Conservation (phyloP, 1,139 yeast species). For the Zhuliangozyma blackwelliae region DNA sequence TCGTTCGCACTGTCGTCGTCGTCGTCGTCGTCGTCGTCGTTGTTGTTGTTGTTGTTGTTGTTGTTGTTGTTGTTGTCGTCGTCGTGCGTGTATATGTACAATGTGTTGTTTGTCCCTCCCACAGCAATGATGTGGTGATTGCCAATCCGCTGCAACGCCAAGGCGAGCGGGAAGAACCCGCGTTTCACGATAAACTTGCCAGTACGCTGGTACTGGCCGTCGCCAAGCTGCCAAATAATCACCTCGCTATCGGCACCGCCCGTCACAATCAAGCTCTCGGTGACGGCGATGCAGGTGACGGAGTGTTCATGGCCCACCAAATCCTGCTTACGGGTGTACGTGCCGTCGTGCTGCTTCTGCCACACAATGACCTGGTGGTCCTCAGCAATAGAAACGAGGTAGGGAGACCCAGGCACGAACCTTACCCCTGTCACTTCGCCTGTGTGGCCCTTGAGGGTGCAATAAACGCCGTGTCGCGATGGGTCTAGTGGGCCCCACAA, state of each 20-base stretch:
- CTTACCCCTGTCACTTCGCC: slow-evolving; percentile 56
- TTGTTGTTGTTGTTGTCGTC: slow-evolving; percentile 9
- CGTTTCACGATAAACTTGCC: slow-evolving; percentile 35
- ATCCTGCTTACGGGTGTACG: slow-evolving; percentile 27
- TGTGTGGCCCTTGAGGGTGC: slow-evolving; percentile 52
- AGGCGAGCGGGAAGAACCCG: slow-evolving; percentile 62
- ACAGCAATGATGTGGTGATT: slow-evolving; percentile 56
- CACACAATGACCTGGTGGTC: slow-evolving; percentile 63
- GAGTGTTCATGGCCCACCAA: slow-evolving; percentile 42
- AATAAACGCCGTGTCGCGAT: slow-evolving; percentile 41
- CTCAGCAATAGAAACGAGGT: slow-evolving; percentile 60
- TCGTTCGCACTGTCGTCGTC: too few species aligned
- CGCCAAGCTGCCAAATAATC: slow-evolving; percentile 40
- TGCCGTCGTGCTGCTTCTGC: slow-evolving; percentile 23
- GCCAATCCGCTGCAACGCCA: slow-evolving; percentile 48
- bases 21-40: too few species aligned
- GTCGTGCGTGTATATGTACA: slow-evolving; percentile 54
- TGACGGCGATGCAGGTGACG: slow-evolving; percentile 44
- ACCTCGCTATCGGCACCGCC: slow-evolving; percentile 68
- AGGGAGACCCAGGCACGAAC: slow-evolving; percentile 46
- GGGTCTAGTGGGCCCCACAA: slow-evolving; percentile 60
- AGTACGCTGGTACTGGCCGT: slow-evolving; percentile 18
- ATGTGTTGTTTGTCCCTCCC: slow-evolving; percentile 69
- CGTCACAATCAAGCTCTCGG: slow-evolving; percentile 40
- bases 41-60: too few species aligned